Evolutionary conservation across 108 stramenopile species (phyloP).

Genomic region (Epithemia pelagica): DNA sequence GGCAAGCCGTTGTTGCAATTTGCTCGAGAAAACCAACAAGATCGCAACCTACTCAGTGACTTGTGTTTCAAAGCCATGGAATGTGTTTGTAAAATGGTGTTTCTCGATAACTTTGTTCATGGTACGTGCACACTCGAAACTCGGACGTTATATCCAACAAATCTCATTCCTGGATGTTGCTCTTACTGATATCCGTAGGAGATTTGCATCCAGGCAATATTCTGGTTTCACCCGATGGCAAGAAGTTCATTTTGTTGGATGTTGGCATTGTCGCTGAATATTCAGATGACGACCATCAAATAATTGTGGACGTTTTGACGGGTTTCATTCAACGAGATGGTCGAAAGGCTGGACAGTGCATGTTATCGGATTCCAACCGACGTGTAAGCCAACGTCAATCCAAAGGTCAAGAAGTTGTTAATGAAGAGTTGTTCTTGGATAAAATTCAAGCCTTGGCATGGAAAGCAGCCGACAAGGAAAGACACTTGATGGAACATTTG

Average conservation of each 20-base stretch:
- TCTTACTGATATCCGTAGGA: too few species aligned
- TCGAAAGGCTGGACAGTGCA: constrained; percentile 28
- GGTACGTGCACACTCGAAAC: constrained; percentile 16
- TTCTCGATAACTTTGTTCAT: constrained; percentile 58
- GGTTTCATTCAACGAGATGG: constrained; percentile 44
- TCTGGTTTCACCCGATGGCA: constrained; percentile 12
- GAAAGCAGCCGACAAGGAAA: constrained; percentile 22
- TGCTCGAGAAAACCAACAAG: constrained; percentile 22
- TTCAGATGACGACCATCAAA: constrained; percentile 39
- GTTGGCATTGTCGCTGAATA: constrained; percentile 51
- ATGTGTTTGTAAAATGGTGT: constrained; percentile 70
- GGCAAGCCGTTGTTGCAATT: constrained; percentile 45
- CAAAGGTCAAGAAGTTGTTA: constrained; percentile 15
- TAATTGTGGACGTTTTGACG: constrained; percentile 40
- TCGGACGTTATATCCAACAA: too few species aligned
- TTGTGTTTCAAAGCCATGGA: constrained; percentile 38
- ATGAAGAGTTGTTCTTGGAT: constrained; percentile 38
- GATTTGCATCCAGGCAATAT: constrained; percentile 74
- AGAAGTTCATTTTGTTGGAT: constrained; percentile 46
- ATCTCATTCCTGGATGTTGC: too few species aligned
- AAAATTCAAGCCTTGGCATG: constrained; percentile 35
- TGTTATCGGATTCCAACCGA: constrained; percentile 41
- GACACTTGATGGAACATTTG: constrained; percentile 42
- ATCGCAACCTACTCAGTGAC: constrained; percentile 16
- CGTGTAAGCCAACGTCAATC: constrained; percentile 11